phyloP scores from a whole-genome alignment of 495 filamentous ascomycete genomes.

The Aspergillus avenaceus region DNA sequence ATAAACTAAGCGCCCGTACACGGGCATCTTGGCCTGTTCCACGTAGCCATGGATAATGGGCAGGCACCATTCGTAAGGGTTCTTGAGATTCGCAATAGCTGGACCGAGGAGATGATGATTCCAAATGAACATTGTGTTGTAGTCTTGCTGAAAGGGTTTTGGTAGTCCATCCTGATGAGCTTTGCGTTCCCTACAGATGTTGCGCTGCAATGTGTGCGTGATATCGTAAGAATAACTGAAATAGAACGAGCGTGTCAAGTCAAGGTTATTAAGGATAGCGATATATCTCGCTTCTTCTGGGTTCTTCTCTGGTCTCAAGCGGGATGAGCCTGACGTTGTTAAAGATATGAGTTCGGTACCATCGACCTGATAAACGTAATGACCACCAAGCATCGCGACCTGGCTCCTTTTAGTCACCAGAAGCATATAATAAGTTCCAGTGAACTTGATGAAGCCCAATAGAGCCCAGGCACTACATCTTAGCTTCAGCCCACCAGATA shows the following conservation, averaged over 20 bases:
- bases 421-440: constrained; percentile 96
- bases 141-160: constrained; percentile 56
- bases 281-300: constrained; percentile 88
- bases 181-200: constrained; percentile 77
- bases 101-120: constrained; percentile 85
- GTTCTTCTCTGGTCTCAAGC: constrained; percentile 73
- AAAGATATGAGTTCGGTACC: constrained; percentile 91
- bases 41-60: constrained; percentile 96
- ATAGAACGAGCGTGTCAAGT: constrained; percentile 87
- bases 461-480: constrained; percentile 91
- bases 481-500: constrained; percentile 83
- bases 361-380: constrained; percentile 93
- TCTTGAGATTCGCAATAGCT: constrained; percentile 63
- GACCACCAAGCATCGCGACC: constrained; percentile 91
- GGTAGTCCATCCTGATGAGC: constrained; percentile 59
- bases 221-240: constrained; percentile 99
- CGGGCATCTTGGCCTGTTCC: constrained; percentile 78
- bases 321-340: constrained; percentile 57
- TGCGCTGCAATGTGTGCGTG: constrained; percentile 87
- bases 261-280: constrained; percentile 82
- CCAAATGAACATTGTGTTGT: constrained; percentile 97
- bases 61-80: constrained; percentile 91
- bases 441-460: constrained; percentile 92
- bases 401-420: constrained; percentile 93
- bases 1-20: constrained; percentile 81